phyloP scores from a whole-genome alignment of 176 grass and related monocot species.

The Bromus sterilis region DNA sequence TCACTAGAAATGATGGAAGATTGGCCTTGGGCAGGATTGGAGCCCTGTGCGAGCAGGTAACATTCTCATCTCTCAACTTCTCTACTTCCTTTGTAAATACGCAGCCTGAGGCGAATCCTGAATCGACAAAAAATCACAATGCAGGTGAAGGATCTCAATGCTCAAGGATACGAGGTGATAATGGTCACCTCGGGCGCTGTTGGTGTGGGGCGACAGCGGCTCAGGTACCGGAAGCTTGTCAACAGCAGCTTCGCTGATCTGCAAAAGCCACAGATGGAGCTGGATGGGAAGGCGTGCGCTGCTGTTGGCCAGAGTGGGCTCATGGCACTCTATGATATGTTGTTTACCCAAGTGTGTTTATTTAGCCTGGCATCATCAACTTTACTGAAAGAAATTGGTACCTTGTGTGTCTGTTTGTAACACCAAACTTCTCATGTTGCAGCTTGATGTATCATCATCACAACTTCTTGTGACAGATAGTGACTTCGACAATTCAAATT shows the following conservation, averaged over 20 bases:
- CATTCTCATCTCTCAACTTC: background rate
- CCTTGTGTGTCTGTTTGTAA: conserved; percentile 18
- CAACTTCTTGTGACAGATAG: conserved; percentile 94
- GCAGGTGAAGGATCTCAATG: conserved; percentile 82
- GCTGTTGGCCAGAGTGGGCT: conserved; percentile 92
- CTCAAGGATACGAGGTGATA: conserved; percentile 80
- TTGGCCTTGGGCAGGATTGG: conserved; percentile 79
- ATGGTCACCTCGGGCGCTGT: conserved; percentile 94
- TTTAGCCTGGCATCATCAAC: conserved; percentile 1
- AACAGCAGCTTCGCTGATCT: conserved; percentile 99
- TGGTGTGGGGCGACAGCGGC: conserved; percentile 75
- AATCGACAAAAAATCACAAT: conserved; percentile 2
- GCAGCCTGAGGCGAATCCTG: background rate
- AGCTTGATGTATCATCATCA: conserved; percentile 94
- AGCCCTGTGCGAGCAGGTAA: conserved; percentile 84
- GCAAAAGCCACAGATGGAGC: conserved; percentile 79
- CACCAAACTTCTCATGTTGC: conserved; percentile 22
- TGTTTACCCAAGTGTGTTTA: conserved; percentile 82
- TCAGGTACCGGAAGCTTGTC: conserved; percentile 74
- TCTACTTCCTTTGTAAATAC: background rate
- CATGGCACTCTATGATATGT: conserved; percentile 86
- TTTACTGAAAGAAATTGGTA: background rate
- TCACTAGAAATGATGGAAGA: conserved; percentile 79
- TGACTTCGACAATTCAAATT: conserved; percentile 83
- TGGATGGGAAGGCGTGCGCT: conserved; percentile 92